A percentile compares a stretch with the other conserved stretches of the same genome.
phyloP scores from a whole-genome alignment of 2,329 filamentous ascomycete genomes.

The Amylocarpus encephaloides region DNA sequence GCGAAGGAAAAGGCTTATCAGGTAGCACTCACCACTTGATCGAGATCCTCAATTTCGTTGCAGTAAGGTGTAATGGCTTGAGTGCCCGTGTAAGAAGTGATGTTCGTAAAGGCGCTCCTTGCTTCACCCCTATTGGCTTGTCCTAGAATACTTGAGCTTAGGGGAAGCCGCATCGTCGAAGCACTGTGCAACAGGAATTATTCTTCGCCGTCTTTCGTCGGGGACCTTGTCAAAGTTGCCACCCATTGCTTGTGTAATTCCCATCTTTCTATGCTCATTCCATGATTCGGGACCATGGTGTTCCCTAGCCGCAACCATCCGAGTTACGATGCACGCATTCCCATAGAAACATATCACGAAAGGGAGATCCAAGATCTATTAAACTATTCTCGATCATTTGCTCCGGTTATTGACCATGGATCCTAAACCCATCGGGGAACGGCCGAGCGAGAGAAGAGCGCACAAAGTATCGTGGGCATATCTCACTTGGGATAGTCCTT shows the following conservation, averaged over 20 bases:
- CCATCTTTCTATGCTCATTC: constrained; percentile 6
- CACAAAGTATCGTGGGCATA: constrained; percentile 1
- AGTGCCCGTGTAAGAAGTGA: constrained; percentile 6
- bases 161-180: not conserved
- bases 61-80: constrained; percentile 14
- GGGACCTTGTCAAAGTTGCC: constrained; percentile 6
- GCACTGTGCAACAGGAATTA: constrained; percentile 1
- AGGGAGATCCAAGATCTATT: constrained; percentile 7
- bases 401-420: not conserved
- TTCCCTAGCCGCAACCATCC: constrained; percentile 5
- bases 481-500: constrained; percentile 64
- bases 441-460: not conserved
- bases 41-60: constrained; percentile 9
- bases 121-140: constrained; percentile 7
- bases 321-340: constrained; percentile 7
- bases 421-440: not conserved
- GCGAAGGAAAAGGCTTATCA: constrained; percentile 13
- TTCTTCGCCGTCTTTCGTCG: constrained; percentile 1
- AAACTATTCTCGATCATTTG: constrained; percentile 3
- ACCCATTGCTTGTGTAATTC: constrained; percentile 5
- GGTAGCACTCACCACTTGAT: constrained; percentile 11
- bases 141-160: not conserved
- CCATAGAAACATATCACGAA: constrained; percentile 2
- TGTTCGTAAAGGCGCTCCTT: constrained; percentile 9
- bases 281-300: constrained; percentile 5